Base-by-base conservation (phyloP, 2,329 filamentous ascomycete species). In the Fusarium tanahbumbuense region DNA sequence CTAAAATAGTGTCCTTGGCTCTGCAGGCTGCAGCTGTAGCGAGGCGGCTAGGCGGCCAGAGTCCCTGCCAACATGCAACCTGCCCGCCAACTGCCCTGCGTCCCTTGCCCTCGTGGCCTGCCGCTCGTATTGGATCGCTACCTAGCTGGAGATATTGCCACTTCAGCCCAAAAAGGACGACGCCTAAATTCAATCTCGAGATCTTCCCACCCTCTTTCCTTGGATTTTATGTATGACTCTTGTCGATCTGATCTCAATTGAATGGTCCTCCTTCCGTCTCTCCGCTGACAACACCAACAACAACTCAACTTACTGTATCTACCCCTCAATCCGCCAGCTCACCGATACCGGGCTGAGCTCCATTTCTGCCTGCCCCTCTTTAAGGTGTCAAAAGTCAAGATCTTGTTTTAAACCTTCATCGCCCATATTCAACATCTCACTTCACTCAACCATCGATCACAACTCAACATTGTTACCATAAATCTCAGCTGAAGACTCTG, bases 311-410 rank as follows among this genome's bases (percentile, higher is more conserved):
- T 48, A 25, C 42, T 23, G 34, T n/a, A 37, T 32, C 54, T 37
- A 34, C 23, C 23, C 60, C 62, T 47, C 53, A 49, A 58, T 28
- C 16, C 41, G 34, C n/a, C 40, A 13, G 34, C 54, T 37, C 55
- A 64, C 68, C 68, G 68, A 71, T 71, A 71, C 68, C 68, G 68
- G 63, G 68, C 49, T 60, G 32, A 61, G 59, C 56, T 69, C 68
- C 64, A 66, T 68, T 61, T 68, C 64, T 64, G 57, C 61, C 56
- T 71, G 68, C 68, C 68, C 68, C 68, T 71, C 68, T 64, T 68
- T 54, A 60, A 52, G 47, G 37, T 65, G 50, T 46, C 65, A 63
- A 68, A 60, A 41, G 53, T 47, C 34, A 58, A 50, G 47, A 55
- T 54, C 54, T 68, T 48, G 64, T 62, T 60, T 71, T 54, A 62